Conservation (phyloP, 2,329 filamentous ascomycete species). For the Juglanconis sp. region DNA sequence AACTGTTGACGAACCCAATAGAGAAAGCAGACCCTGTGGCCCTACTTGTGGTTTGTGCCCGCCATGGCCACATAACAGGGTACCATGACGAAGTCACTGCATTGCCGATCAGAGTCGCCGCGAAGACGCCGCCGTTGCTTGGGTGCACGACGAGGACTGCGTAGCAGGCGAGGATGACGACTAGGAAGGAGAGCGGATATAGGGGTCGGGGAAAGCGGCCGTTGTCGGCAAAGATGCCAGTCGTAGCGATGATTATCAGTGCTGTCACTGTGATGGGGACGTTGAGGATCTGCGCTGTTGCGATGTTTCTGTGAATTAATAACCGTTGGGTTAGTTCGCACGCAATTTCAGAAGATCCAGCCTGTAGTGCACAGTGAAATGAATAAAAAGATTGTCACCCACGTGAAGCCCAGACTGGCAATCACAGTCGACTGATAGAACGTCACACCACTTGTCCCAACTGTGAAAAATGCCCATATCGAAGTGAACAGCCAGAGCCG, state of each 20-base stretch:
- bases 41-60: slow-evolving; percentile 42
- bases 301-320: slow-evolving; percentile 27
- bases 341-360: no score
- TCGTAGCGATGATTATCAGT: slow-evolving; percentile 39
- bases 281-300: slow-evolving; percentile 46
- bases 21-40: slow-evolving; percentile 48
- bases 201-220: slow-evolving; percentile 40
- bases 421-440: slow-evolving; percentile 42
- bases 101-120: slow-evolving; percentile 40
- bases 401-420: slow-evolving; percentile 40
- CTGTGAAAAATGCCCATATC: slow-evolving; percentile 44
- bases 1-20: slow-evolving; percentile 48
- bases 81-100: slow-evolving; percentile 27
- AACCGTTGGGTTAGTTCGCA: no score
- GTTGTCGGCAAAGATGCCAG: slow-evolving; percentile 40
- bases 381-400: no score
- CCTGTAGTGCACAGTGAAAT: no score
- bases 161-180: slow-evolving; percentile 42
- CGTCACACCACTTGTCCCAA: slow-evolving; percentile 40
- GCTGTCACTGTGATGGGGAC: slow-evolving; percentile 42
- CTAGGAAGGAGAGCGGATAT: slow-evolving; percentile 40
- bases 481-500: slow-evolving; percentile 43
- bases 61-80: slow-evolving; percentile 51
- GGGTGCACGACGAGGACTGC: slow-evolving; percentile 43
- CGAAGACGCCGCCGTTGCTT: slow-evolving; percentile 43